These are phyloP conservation scores for Zanthoxylum bungeanum DNA, from an alignment of 345 rosid genomes.

Conservation along the genomic window DNA sequence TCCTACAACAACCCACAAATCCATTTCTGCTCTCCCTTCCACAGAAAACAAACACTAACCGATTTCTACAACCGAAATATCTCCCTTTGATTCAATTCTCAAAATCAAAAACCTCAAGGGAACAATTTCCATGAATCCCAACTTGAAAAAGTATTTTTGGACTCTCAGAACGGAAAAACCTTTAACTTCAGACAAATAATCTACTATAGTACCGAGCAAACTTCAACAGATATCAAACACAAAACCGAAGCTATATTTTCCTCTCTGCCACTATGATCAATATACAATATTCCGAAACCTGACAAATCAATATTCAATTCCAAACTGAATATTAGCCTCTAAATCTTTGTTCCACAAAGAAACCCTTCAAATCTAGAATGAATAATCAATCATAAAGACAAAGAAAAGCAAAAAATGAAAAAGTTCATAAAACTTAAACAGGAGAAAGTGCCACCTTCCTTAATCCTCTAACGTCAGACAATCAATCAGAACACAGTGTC, in stretches of 20 bases:
- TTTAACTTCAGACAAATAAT: conserved; percentile 3
- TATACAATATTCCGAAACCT: not conserved
- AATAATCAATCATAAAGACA: not conserved
- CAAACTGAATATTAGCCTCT: not conserved
- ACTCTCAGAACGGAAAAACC: not conserved
- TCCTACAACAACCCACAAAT: conserved; percentile 65
- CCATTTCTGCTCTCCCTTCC: conserved; percentile 44
- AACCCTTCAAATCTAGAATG: not conserved
- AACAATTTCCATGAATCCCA: conserved; percentile 23
- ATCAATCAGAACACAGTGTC: conserved; percentile 5
- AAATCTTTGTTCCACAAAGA: not conserved
- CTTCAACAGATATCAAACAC: not conserved
- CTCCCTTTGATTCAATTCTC: conserved; percentile 17
- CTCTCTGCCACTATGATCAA: not conserved
- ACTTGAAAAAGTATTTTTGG: not conserved
- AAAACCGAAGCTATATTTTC: not conserved
- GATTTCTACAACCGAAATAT: conserved; percentile 21
- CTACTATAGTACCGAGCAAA: conserved; percentile 2
- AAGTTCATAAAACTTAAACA: not conserved
- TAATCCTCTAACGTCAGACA: conserved; percentile 9
- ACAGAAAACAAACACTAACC: conserved; percentile 14
- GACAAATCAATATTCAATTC: not conserved
- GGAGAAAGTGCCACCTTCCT: not conserved
- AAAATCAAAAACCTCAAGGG: conserved; percentile 16
- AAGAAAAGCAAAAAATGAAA: not conserved